Conservation (phyloP, 192 early-diverging fungal genomes). For the Powellomyces hirtus region DNA sequence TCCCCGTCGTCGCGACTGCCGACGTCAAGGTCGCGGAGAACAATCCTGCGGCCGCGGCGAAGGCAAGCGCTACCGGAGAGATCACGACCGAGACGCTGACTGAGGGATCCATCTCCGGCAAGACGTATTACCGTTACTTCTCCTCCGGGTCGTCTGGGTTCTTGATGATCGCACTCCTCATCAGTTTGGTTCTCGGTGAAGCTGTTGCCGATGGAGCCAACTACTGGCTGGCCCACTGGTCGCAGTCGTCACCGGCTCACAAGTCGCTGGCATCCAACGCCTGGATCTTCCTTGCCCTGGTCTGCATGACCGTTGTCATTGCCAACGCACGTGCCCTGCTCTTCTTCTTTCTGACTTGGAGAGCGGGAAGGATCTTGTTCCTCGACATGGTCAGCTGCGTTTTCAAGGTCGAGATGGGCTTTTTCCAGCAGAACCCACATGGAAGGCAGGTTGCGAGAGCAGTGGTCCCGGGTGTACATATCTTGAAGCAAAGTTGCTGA, state of each 20-base stretch:
- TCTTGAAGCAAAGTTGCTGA: no score
- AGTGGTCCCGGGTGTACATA: no score
- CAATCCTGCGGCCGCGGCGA: not conserved
- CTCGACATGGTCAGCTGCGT: conserved; percentile 39
- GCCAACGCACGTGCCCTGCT: conserved; percentile 44
- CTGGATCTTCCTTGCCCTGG: conserved; percentile 39
- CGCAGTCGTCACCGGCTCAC: conserved; percentile 24
- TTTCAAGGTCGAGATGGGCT: conserved; percentile 50
- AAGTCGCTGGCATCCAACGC: conserved; percentile 41
- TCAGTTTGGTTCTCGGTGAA: conserved; percentile 41
- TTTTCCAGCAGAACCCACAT: conserved; percentile 60
- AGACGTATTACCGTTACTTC: conserved; percentile 43
- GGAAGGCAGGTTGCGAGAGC: no score
- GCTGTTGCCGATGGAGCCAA: conserved; percentile 33
- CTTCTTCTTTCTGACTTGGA: conserved; percentile 53
- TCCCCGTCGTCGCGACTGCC: not conserved
- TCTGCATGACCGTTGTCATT: conserved; percentile 44
- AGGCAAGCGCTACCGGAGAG: not conserved
- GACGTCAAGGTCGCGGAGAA: not conserved
- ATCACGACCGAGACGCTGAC: conserved; percentile 13
- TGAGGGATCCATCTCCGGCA: conserved; percentile 28
- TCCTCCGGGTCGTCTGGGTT: conserved; percentile 25
- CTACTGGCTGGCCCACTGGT: conserved; percentile 58
- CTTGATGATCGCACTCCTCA: conserved; percentile 17
- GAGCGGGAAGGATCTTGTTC: conserved; percentile 33